Evolutionary conservation across 179 eudicot genomes (phyloP), one percentile per base, ranked within the genome.

Genomic region (Beta lomatogona): DNA sequence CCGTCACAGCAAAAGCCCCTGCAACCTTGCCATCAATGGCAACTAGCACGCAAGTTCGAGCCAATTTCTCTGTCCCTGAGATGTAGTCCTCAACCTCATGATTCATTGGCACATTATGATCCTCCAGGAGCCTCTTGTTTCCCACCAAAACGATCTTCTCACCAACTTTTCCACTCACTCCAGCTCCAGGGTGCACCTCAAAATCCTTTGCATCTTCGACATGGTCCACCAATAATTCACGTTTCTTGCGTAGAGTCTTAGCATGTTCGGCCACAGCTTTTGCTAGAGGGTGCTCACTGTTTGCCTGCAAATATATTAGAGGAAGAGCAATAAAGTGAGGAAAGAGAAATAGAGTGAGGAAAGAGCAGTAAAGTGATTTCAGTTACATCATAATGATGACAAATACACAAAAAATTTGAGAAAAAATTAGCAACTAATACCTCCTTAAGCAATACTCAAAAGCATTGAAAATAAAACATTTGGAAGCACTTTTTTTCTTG

Each of bases 261-360:
- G 95, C 93, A 87, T 95, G 93, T 80, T 88, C 90, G 25, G 91
- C 91, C 60, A 95, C 92, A 55, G 99, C 91, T 89, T 91, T 94
- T 66, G 98, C 99, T 54, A 95, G 76, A 4, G 98, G 99, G 81
- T 95, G 99, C 88, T 95, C 97, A 81, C 99, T 95, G 77, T 94
- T 95, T 74, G 89, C 90, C 99, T 95, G 88, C 77, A 75, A 54
- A 83, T 44, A 67, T 28, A 72, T 63, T 55, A 28, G 36, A 46
- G 25, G 6, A 46, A 28, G 36, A 82, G 15, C 52, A 75, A 50
- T 22, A 16, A 36, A 31, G 36, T 31, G 36, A 2, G 55, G 25
- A n/a, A n/a, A n/a, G n/a, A n/a, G n/a, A n/a, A n/a, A n/a, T n/a
- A n/a, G n/a, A n/a, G 41, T 36, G 41, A 0, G 55, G 25, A 9